Evolutionary conservation across 1,139 yeast genomes (phyloP).

Genomic region (Taiozyma sp.): DNA sequence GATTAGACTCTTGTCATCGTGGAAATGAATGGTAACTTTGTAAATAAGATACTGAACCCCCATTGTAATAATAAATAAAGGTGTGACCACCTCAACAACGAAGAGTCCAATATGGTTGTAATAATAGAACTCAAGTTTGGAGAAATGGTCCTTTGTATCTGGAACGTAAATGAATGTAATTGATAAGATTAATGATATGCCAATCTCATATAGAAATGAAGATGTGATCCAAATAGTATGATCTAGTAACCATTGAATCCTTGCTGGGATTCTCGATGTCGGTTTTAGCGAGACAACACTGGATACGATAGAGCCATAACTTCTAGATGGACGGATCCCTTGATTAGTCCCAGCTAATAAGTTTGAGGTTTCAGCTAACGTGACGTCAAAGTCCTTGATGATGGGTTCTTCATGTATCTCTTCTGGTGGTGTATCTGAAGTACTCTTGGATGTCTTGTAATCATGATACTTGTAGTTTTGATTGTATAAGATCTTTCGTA

Average conservation of each 20-base stretch:
- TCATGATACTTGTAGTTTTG: conserved; percentile 7
- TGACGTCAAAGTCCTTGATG: background rate
- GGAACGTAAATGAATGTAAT: conserved; percentile 23
- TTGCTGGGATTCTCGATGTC: background rate
- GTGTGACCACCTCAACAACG: conserved; percentile 13
- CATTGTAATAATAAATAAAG: conserved; percentile 14
- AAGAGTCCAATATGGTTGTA: conserved; percentile 17
- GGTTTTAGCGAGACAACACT: background rate
- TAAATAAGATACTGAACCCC: conserved; percentile 5
- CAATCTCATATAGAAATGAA: conserved; percentile 16
- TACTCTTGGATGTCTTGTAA: background rate
- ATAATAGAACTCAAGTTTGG: conserved; percentile 14
- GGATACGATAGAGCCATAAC: background rate
- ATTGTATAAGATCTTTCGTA: conserved; percentile 17
- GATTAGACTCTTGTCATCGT: background rate
- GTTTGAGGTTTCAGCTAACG: background rate
- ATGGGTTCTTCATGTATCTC: background rate
- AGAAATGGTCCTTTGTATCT: conserved; percentile 10
- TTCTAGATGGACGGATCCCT: background rate
- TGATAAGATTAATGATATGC: conserved; percentile 16
- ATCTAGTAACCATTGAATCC: conserved; percentile 2
- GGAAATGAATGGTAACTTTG: background rate
- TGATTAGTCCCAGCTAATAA: background rate
- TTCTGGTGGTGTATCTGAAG: background rate
- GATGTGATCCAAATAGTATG: conserved; percentile 6